A percentile compares a stretch with the other conserved stretches of the same genome.
These are phyloP conservation scores for Nepenthes alata DNA, from an alignment of 179 eudicot species.

Conservation along the genomic window DNA sequence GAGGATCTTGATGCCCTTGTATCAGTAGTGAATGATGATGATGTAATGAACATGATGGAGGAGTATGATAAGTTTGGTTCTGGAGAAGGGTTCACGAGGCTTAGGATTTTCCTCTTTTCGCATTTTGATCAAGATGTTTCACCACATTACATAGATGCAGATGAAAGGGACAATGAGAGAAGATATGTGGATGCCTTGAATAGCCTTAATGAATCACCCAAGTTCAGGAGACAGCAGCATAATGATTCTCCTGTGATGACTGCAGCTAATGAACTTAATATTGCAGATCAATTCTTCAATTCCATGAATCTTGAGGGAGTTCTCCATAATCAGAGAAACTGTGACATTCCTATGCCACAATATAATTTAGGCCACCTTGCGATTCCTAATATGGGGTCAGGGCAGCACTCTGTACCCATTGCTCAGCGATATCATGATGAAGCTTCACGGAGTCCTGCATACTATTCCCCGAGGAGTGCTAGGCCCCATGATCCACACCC, in stretches of 20 bases:
- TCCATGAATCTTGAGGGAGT: conserved; percentile 62
- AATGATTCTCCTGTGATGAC: conserved; percentile 33
- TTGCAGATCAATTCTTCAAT: conserved; percentile 50
- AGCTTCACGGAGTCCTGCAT: conserved; percentile 70
- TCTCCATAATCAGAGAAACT: conserved; percentile 51
- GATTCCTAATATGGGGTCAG: conserved; percentile 50
- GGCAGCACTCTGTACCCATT: conserved; percentile 31
- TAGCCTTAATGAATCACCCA: conserved; percentile 71
- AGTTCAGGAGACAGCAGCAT: conserved; percentile 31
- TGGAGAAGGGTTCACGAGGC: conserved; percentile 70
- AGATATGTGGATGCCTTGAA: conserved; percentile 91
- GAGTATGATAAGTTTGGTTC: conserved; percentile 91
- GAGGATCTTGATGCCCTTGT: conserved; percentile 98
- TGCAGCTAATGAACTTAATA: conserved; percentile 42
- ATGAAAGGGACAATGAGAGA: conserved; percentile 79
- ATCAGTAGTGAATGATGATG: conserved; percentile 88
- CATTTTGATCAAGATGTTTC: conserved; percentile 59
- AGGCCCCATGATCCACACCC: conserved; percentile 46
- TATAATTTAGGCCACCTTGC: conserved; percentile 52
- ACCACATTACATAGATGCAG: conserved; percentile 49
- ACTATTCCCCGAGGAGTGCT: conserved; percentile 64
- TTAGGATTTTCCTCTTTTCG: conserved; percentile 77
- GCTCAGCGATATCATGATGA: conserved; percentile 45
- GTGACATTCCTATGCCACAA: conserved; percentile 50
- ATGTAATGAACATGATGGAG: conserved; percentile 93